These are phyloP conservation scores for Xerocomus amazonicus DNA, from an alignment of 1,284 basidiomycete species.

Conservation along the genomic window DNA sequence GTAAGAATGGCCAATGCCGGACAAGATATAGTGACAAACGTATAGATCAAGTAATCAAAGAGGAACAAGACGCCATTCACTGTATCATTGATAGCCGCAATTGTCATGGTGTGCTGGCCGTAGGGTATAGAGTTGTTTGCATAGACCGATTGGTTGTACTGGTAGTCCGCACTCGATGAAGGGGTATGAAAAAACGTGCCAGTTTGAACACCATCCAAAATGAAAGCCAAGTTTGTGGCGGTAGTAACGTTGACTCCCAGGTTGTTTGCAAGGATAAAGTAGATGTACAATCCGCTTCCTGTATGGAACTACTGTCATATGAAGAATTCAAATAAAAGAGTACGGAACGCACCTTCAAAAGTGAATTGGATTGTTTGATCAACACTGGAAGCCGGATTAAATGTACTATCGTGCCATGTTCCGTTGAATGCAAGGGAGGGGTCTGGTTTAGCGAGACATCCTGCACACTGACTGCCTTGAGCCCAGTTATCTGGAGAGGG, in stretches of 20 bases:
- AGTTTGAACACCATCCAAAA: constrained; percentile 3
- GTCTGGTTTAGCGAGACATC: background rate
- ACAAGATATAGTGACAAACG: background rate
- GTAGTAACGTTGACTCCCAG: background rate
- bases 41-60: constrained; percentile 4
- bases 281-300: constrained; percentile 16
- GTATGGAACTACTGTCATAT: background rate
- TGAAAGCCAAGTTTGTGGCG: constrained; percentile 8
- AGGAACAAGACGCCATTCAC: background rate
- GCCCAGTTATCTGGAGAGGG: too few species aligned
- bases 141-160: constrained; percentile 19
- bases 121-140: constrained; percentile 4
- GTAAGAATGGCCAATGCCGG: background rate
- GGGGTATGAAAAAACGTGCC: background rate
- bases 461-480: too few species aligned
- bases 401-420: background rate
- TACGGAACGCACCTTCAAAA: background rate
- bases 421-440: background rate
- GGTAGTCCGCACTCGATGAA: background rate
- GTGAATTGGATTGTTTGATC: background rate
- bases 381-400: background rate
- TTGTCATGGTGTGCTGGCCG: constrained; percentile 9
- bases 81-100: background rate
- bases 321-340: background rate
- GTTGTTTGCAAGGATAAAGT: constrained; percentile 20